Evolutionary conservation across 2,329 filamentous ascomycete genomes (phyloP).

Genomic region (Sclerotinia borealis): DNA sequence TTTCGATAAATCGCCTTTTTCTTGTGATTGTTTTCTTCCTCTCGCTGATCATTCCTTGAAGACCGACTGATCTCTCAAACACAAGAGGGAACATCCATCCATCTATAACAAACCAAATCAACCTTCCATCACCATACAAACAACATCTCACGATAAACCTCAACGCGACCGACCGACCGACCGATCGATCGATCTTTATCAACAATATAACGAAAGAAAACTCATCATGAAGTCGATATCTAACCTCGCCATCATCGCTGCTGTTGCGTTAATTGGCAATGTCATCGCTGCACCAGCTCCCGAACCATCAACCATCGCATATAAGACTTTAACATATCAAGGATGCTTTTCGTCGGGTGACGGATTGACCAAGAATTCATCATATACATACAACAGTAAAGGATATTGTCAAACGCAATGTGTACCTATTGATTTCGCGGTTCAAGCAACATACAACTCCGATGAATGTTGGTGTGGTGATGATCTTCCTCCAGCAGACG

Average conservation of each 20-base stretch:
- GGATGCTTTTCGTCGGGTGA: conserved; percentile 28
- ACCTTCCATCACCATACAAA: not conserved
- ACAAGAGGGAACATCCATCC: not conserved
- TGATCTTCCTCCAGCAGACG: conserved; percentile 22
- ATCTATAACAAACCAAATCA: not conserved
- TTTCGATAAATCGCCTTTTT: not conserved
- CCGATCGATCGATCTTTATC: not conserved
- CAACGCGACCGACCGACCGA: not conserved
- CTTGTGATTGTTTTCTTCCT: not conserved
- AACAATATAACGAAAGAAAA: not conserved
- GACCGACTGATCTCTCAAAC: not conserved
- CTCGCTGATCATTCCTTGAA: not conserved
- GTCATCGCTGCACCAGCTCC: conserved; percentile 15
- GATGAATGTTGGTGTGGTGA: conserved; percentile 31
- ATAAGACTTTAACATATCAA: conserved; percentile 14
- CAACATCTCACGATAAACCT: not conserved
- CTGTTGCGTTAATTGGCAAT: conserved; percentile 17
- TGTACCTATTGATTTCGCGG: conserved; percentile 15
- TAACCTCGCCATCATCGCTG: conserved; percentile 18
- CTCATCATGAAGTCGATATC: conserved; percentile 25
- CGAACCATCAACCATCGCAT: not conserved
- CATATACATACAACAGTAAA: conserved; percentile 27
- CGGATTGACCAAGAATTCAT: conserved; percentile 24
- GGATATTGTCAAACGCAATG: conserved; percentile 27
- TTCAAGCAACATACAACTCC: conserved; percentile 24